Evolutionary conservation across 805 yeast species (phyloP).

Genomic region (Metschnikowia gelsemii): DNA sequence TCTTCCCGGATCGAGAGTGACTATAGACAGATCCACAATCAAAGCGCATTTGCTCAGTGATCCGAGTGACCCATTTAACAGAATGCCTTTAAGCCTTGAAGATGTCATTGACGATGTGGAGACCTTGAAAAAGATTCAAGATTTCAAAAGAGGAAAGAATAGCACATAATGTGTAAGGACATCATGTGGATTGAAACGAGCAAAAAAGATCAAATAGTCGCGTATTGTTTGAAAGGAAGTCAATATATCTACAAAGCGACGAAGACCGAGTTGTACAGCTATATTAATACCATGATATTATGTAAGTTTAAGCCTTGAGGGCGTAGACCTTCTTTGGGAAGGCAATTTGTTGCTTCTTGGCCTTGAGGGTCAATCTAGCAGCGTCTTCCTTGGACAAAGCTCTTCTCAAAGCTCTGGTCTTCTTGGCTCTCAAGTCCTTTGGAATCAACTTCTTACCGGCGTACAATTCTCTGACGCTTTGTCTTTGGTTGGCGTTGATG

Average conservation of each 20-base stretch:
- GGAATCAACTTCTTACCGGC: conserved; percentile 93
- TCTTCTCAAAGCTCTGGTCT: conserved; percentile 99
- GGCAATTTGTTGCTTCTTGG: conserved; percentile 88
- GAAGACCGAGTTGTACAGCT: conserved; percentile 21
- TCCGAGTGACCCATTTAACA: conserved; percentile 95
- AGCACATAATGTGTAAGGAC: too few relatives aligned
- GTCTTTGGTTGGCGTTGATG: conserved; percentile 96
- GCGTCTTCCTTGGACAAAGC: conserved; percentile 86
- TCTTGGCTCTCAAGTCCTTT: conserved; percentile 98
- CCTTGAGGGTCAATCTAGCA: conserved; percentile 77
- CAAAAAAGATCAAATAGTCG: too few relatives aligned
- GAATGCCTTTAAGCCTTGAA: conserved; percentile 85
- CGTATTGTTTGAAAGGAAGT: too few relatives aligned
- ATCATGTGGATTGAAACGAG: too few relatives aligned
- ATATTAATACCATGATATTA: conserved; percentile 23
- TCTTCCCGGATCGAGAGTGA: conserved; percentile 82
- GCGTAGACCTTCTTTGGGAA: conserved; percentile 99
- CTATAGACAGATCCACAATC: conserved; percentile 86
- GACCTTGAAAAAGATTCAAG: conserved; percentile 56
- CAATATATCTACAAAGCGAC: background rate
- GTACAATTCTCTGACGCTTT: conserved; percentile 91
- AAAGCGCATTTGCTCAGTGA: conserved; percentile 92
- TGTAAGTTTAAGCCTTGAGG: conserved; percentile 81
- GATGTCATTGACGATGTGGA: conserved; percentile 81
- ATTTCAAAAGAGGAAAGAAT: conserved; percentile 48